Base-by-base conservation (phyloP, 371 early-diverging fungal species). In the Quaeritorhiza haematococci region DNA sequence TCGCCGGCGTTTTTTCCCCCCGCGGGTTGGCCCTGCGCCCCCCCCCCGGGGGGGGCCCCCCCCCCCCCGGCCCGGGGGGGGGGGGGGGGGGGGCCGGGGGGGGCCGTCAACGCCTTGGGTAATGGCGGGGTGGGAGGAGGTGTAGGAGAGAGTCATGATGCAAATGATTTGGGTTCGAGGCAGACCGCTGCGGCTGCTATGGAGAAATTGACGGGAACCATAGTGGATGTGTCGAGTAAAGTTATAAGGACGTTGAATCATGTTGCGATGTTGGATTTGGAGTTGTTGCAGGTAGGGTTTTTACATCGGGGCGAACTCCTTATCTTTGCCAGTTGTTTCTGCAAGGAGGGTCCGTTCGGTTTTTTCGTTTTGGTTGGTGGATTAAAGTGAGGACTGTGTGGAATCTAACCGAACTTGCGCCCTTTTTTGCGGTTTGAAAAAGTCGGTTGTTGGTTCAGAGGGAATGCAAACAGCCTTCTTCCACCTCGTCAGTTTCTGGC, bases 401-500 rank as follows among this genome's bases (percentile, higher is more conserved):
- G n/a, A n/a, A n/a, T n/a, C n/a, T n/a, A n/a, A n/a, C n/a, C n/a
- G n/a, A n/a, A n/a, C n/a, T n/a, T n/a, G n/a, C n/a, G n/a, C n/a
- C n/a, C n/a, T n/a, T n/a, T n/a, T n/a, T n/a, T n/a, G n/a, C n/a
- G n/a, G n/a, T n/a, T n/a, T n/a, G n/a, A n/a, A n/a, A 1, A 38
- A 63, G 63, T 24, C 26, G 27, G 21, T 63, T 4, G 13, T 64
- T 23, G 49, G 59, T 13, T 58, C 58, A 28, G 62, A 62, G 30
- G 56, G 58, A 24, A 49, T 61, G 3, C 66, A 61, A 50, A 49
- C 58, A 17, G 58, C 56, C 38, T 57, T 58, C 38, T 55, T 66
- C 28, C 66, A 66, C 32, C 52, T 66, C 10, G 28, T 44, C 6
- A 29, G 38, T 21, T 62, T 62, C 42, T 66, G 66, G 66, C 28